These are phyloP conservation scores for Globisporangium parvum DNA, from an alignment of 352 stramenopile species.

Conservation along the genomic window DNA sequence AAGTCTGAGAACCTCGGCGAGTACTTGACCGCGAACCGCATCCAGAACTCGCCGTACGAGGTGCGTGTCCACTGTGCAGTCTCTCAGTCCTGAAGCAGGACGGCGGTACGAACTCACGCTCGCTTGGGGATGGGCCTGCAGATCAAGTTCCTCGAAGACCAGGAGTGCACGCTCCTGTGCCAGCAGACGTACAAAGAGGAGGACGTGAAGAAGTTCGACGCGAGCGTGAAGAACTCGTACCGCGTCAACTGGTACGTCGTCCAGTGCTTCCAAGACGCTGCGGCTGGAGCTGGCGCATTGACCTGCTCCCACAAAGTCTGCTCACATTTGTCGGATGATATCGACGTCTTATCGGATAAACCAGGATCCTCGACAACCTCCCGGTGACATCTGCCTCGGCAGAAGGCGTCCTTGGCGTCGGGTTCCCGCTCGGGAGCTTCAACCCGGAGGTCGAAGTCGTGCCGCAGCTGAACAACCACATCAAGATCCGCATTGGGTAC, in stretches of 20 bases:
- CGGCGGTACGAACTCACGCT: too few species aligned
- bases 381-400: slow-evolving; percentile 76
- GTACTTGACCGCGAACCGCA: slow-evolving; percentile 97
- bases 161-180: slow-evolving; percentile 70
- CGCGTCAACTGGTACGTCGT: slow-evolving; percentile 91
- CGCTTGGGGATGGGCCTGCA: slow-evolving; percentile 7
- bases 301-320: neutral
- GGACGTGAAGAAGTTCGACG: slow-evolving; percentile 87
- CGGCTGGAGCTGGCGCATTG: too few species aligned
- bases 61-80: too few species aligned
- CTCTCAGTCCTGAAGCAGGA: too few species aligned
- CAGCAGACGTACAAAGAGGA: slow-evolving; percentile 90
- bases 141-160: slow-evolving; percentile 85
- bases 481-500: slow-evolving; percentile 98
- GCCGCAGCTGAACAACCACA: slow-evolving; percentile 96
- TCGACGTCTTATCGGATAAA: neutral
- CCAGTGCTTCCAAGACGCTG: too few species aligned
- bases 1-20: slow-evolving; percentile 99
- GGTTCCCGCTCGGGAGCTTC: slow-evolving; percentile 87
- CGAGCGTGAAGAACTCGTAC: slow-evolving; percentile 96
- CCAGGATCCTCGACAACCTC: slow-evolving; percentile 98
- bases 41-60: slow-evolving; percentile 98
- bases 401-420: slow-evolving; percentile 66
- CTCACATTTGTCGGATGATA: neutral
- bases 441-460: slow-evolving; percentile 90